Base-by-base conservation (phyloP, 2,329 filamentous ascomycete genomes). In the Pyricularia sp. region DNA sequence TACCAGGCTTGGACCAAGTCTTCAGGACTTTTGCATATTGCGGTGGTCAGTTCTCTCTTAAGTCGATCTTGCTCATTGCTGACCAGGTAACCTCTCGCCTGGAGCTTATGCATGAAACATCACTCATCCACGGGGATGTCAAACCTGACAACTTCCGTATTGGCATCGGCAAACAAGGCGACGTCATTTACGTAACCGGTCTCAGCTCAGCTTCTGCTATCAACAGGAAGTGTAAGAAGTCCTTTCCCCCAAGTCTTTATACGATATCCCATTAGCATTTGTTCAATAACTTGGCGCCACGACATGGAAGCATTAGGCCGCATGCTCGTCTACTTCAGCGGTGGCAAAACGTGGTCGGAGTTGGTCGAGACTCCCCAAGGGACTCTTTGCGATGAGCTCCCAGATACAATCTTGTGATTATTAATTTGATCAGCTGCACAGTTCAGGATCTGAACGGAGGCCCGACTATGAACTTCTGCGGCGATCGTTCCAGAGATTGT, bases 131-230 rank as follows among this genome's bases (percentile, higher is more conserved):
- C 84, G 94, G 95, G 82, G 95, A 98, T 81, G 98, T 99, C 85
- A 99, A 99, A 87, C 95, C 95, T 42, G 95, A 99, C 86, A 98
- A 99, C 87, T 99, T 98, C 84, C 86, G 97, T 66, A 97, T 98
- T 94, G 94, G 94, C 72, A 98, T 98, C 76, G 95, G 95, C 78
- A 98, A 98, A 88, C 92, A 94, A 77, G 95, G 95, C 73, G 98
- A 98, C 84, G 94, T 98, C 85, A 94, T 99, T 85, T 98, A 98
- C 76, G 94, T 98, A 67, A 98, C 98, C 75, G 95, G 98, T 81
- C 98, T 99, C 76, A 95, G 95, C 85, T 85, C 98, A 73, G 95
- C 95, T 42, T 42, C 14, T 17, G 14, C 36, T 42, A 42, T 42
- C 6, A 42, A 42, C 36, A 14, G 36, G 20, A 42, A 10, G 17